Percentiles rank a stretch among this genome's conserved stretches.
These are phyloP conservation scores for Lizonia empirigonia DNA, from an alignment of 2,329 filamentous ascomycete species.

Conservation along the genomic window DNA sequence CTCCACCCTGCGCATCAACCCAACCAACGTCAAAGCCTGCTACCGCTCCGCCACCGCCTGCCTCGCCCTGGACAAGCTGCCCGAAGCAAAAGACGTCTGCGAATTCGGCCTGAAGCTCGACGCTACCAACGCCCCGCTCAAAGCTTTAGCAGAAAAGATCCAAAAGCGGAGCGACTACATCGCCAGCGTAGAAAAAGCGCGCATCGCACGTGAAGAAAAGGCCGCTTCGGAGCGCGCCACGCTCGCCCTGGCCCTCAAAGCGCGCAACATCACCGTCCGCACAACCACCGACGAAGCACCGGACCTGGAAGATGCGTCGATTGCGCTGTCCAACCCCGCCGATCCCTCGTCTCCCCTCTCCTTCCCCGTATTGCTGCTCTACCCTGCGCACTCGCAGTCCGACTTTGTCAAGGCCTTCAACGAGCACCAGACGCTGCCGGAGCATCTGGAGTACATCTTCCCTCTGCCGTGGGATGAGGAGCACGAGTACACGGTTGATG, in stretches of 20 bases:
- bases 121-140: slow-evolving; percentile 69
- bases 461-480: slow-evolving; percentile 83
- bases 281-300: slow-evolving; percentile 75
- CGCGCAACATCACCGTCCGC: slow-evolving; percentile 72
- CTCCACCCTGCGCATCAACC: slow-evolving; percentile 77
- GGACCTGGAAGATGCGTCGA: slow-evolving; percentile 82
- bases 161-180: slow-evolving; percentile 62
- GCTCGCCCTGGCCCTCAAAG: slow-evolving; percentile 60
- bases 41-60: slow-evolving; percentile 84
- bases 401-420: slow-evolving; percentile 90
- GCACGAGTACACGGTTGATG: slow-evolving; percentile 66
- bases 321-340: slow-evolving; percentile 73
- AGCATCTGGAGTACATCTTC: slow-evolving; percentile 85
- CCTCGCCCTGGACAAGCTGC: slow-evolving; percentile 75
- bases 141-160: slow-evolving; percentile 67
- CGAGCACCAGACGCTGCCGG: slow-evolving; percentile 74
- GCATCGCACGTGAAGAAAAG: slow-evolving; percentile 61
- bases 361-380: slow-evolving; percentile 83
- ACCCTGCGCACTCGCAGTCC: slow-evolving; percentile 79
- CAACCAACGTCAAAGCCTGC: slow-evolving; percentile 83
- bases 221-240: slow-evolving; percentile 64
- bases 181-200: slow-evolving; percentile 61
- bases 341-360: slow-evolving; percentile 73
- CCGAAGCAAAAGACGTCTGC: slow-evolving; percentile 81
- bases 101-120: slow-evolving; percentile 76